These are phyloP conservation scores for Passalora sequoiae DNA, from an alignment of 2,329 filamentous ascomycete genomes.

Conservation along the genomic window DNA sequence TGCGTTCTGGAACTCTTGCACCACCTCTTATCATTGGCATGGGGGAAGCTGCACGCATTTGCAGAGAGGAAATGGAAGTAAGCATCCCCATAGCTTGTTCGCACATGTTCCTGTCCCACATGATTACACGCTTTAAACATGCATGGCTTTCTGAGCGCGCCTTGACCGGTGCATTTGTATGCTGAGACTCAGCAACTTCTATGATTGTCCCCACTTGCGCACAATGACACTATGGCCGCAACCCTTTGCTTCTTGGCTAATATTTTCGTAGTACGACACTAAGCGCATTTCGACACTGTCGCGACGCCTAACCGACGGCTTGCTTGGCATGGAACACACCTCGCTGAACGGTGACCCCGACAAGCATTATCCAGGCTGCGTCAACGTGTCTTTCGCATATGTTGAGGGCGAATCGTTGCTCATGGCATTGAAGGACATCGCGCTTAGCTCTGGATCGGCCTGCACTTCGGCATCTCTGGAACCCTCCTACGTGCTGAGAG, in stretches of 20 bases:
- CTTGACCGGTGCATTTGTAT: constrained; percentile 48
- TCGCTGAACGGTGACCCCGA: constrained; percentile 79
- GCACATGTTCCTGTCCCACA: constrained; percentile 28
- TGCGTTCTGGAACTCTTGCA: constrained; percentile 89
- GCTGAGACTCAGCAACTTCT: constrained; percentile 60
- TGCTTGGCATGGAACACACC: constrained; percentile 87
- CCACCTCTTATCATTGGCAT: constrained; percentile 87
- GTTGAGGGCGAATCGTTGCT: constrained; percentile 96
- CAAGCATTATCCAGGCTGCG: constrained; percentile 88
- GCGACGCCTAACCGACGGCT: constrained; percentile 73
- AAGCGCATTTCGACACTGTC: constrained; percentile 79
- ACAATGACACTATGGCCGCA: too few relatives aligned
- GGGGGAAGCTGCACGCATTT: constrained; percentile 90
- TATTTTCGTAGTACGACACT: constrained; percentile 68
- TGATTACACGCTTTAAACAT: constrained; percentile 85
- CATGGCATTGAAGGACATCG: constrained; percentile 98
- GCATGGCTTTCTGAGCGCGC: constrained; percentile 82
- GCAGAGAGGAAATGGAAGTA: constrained; percentile 85
- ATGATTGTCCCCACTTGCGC: constrained; percentile 49
- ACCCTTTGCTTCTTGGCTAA: too few relatives aligned
- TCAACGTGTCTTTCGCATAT: constrained; percentile 97
- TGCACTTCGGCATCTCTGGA: constrained; percentile 96
- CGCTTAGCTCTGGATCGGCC: constrained; percentile 89
- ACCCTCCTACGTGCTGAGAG: constrained; percentile 90
- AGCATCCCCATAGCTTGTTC: constrained; percentile 35